Base-by-base conservation (phyloP, 78 protist species). In the Protostelium mycophagum region DNA sequence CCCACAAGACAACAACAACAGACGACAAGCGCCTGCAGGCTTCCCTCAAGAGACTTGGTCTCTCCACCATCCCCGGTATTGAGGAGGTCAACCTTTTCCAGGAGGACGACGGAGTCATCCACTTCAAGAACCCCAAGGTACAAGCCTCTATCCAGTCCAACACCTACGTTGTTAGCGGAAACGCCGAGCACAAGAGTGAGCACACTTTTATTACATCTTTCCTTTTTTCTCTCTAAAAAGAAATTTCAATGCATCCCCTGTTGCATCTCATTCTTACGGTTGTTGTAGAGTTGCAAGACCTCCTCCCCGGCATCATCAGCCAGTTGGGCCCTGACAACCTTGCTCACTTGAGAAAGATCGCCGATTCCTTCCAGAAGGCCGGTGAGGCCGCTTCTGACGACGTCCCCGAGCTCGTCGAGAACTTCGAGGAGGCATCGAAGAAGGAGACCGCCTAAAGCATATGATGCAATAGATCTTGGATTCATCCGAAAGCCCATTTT, bases 131-230 rank as follows among this genome's bases (percentile, higher is more conserved):
- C 85, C 97, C 97, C 88, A 85, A 85, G 83, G 94, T 95, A 63
- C 85, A 86, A 34, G 93, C 96, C 88, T 38, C 38, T 28, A 1
- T 86, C 86, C 92, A 88, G 37, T 34, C 90, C 28, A 88, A 87
- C 34, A 93, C 95, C 38, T 95, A 92, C 63, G 89, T 93, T 31
- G 91, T 95, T 92, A 89, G 93, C 88, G 97, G 97, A 85, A 88
- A 39, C 35, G 63, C 89, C 84, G 87, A 95, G 90, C 36, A 28
- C 73, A 95, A 95, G 93, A 73, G 95, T 93, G 87, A 1, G 95
- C 90, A 28, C 34, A 23, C 38, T n/a, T 31, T 86, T n/a, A n/a
- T 16, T 51, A 16, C 73, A 51, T 51, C 16, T 51, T 51, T 16
- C 16, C 73, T 51, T 31, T 1, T 34, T 31, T 34, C 85, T 31